Evolutionary conservation across 805 yeast species (phyloP).

Genomic region (Clavispora vitiphila): DNA sequence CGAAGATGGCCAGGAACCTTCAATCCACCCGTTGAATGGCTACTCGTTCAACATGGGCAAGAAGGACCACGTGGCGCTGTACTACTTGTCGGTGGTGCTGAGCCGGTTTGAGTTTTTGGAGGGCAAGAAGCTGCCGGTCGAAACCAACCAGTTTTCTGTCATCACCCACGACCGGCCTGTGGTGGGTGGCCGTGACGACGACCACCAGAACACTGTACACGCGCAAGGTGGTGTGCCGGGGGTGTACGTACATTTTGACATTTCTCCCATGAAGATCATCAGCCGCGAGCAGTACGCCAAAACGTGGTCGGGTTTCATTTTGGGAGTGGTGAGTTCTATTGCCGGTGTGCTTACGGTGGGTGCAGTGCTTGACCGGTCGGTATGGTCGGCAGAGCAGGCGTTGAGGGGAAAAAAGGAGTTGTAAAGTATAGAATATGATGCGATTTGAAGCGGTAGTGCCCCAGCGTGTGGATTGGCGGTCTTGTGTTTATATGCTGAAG

Average conservation of each 20-base stretch:
- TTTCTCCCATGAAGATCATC: conserved; percentile 87
- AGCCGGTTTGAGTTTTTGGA: conserved; percentile 74
- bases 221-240: conserved; percentile 90
- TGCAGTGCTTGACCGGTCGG: conserved; percentile 78
- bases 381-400: conserved; percentile 83
- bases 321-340: conserved; percentile 80
- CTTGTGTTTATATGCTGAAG: too few relatives aligned
- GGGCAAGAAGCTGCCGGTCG: conserved; percentile 41
- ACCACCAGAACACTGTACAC: conserved; percentile 82
- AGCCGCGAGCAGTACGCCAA: conserved; percentile 70
- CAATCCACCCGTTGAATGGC: conserved; percentile 69
- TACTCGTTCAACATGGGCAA: conserved; percentile 33
- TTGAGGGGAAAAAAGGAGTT: conserved; percentile 61
- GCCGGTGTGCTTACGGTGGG: conserved; percentile 95
- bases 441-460: too few relatives aligned
- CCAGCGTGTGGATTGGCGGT: too few relatives aligned
- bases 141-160: conserved; percentile 87
- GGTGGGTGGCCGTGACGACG: conserved; percentile 82
- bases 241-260: conserved; percentile 79
- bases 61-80: conserved; percentile 64
- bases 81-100: conserved; percentile 85
- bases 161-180: conserved; percentile 85
- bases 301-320: conserved; percentile 76
- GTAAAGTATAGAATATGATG: conserved; percentile 8
- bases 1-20: conserved; percentile 24